Conservation (phyloP, 495 filamentous ascomycete species). For the Chaetomium cochliodes region DNA sequence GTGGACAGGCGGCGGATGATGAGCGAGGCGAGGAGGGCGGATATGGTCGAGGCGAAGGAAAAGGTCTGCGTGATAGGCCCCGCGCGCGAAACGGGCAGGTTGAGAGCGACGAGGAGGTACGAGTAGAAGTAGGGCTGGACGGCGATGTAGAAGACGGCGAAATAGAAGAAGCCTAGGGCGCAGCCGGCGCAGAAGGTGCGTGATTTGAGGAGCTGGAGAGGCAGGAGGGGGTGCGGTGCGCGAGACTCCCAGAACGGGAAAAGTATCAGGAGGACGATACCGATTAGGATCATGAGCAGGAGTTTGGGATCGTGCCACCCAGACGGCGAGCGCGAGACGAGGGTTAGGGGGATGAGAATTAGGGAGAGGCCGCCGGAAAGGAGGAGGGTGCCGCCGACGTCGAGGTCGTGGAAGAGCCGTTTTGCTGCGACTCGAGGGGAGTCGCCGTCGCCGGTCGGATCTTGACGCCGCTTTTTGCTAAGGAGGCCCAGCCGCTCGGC, state of each 20-base stretch:
- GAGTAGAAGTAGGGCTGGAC: constrained; percentile 60
- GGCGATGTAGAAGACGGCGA: constrained; percentile 63
- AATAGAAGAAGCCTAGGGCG: constrained; percentile 53
- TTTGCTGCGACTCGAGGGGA: constrained; percentile 22
- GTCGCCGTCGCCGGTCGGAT: neutral
- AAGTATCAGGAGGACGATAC: constrained; percentile 52
- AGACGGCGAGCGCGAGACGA: constrained; percentile 48
- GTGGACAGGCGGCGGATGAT: constrained; percentile 50
- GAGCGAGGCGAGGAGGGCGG: constrained; percentile 53
- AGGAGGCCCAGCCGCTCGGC: constrained; percentile 45
- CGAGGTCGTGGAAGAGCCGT: constrained; percentile 59
- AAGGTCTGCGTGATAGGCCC: constrained; percentile 55
- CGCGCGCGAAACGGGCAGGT: constrained; percentile 53
- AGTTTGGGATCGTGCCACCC: constrained; percentile 55
- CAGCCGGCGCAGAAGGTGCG: constrained; percentile 64
- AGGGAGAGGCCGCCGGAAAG: constrained; percentile 58
- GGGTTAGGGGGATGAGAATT: constrained; percentile 63
- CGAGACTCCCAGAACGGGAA: constrained; percentile 60
- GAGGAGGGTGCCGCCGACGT: constrained; percentile 56
- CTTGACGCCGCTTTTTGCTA: constrained; percentile 27
- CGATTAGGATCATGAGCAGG: constrained; percentile 57
- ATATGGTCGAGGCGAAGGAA: constrained; percentile 53
- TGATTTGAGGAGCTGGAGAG: constrained; percentile 57
- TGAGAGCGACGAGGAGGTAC: constrained; percentile 64
- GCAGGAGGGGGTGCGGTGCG: constrained; percentile 59